These are phyloP conservation scores for Tuber magnatum DNA, from an alignment of 495 filamentous ascomycete genomes.

Conservation along the genomic window DNA sequence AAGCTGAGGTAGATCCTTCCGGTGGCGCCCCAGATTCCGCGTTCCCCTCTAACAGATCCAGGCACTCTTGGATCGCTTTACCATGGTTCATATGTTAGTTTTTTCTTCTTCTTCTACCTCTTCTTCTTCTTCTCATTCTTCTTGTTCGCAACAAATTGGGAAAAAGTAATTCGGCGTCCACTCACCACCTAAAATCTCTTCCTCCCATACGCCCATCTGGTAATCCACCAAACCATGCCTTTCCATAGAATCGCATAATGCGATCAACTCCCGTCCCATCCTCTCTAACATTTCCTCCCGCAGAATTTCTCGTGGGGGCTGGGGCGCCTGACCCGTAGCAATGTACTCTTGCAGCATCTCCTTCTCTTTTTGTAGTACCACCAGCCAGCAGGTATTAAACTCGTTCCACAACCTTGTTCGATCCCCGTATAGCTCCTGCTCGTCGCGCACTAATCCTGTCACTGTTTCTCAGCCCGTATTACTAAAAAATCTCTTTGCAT, in stretches of 20 bases:
- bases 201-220: constrained; percentile 93
- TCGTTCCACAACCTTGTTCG: constrained; percentile 82
- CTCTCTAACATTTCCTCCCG: constrained; percentile 60
- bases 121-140: constrained; percentile 1
- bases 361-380: constrained; percentile 76
- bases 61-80: constrained; percentile 40
- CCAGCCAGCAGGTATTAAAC: constrained; percentile 92
- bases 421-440: constrained; percentile 60
- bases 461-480: constrained; percentile 40
- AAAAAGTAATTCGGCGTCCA: constrained; percentile 35
- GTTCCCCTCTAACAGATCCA: constrained; percentile 40
- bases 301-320: constrained; percentile 59
- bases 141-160: constrained; percentile 13
- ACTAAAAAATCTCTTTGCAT: constrained; percentile 42
- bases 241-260: constrained; percentile 77
- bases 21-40: constrained; percentile 30
- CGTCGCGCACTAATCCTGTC: constrained; percentile 66
- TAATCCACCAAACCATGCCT: constrained; percentile 90
- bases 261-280: constrained; percentile 73
- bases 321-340: constrained; percentile 53
- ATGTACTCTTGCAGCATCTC: constrained; percentile 59
- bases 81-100: constrained; percentile 25
- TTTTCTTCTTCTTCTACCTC: constrained; percentile 14
- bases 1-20: constrained; percentile 39
- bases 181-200: constrained; percentile 78